Base-by-base conservation (phyloP, 1,284 basidiomycete species). In the Psilocybe mexicana region DNA sequence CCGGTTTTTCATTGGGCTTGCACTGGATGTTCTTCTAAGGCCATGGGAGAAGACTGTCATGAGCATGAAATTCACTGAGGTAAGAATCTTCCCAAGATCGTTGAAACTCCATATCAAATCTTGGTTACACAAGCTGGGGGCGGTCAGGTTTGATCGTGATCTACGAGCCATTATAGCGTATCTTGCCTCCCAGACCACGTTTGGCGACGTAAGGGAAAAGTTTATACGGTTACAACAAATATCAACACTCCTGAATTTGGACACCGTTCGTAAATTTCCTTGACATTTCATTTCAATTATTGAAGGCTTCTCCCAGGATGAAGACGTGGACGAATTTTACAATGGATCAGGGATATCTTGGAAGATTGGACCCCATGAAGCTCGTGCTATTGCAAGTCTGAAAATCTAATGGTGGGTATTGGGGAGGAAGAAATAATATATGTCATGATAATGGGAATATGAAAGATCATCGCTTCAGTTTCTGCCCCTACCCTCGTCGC, bases 101-200 rank as follows among this genome's bases (percentile, higher is more conserved):
- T 3, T 35, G 30, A 28, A 46, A 14, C 2, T 42, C 57, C 36
- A 52, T 43, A 3, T 42, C 6, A 55, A 24, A 33, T 23, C 33
- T 59, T 23, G 46, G 51, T 48, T 54, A 3, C n/a, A 10, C 1
- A 35, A 97, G 92, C 84, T 98, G 52, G 97, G 97, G n/a, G 96
- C 96, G 2, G 90, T 99, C 60, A 90, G 94, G 12, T 97, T 98
- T 70, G 97, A 99, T 69, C 87, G 92, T 30, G 97, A 99, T 71
- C 76, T 99, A 42, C 84, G 97, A 36, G 84, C 91, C 1, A 83
- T 98, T 59, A 87, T 86, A 11, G 83, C 86, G 2, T 94, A 92
- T 72, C 82, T 99, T 14, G 88, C 91, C 0, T 85, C 87, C 1
- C 95, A 97, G 69, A 93, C 92, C 3, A 81, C 84, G 1, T 93